A percentile compares a stretch with the other conserved stretches of the same genome.
phyloP scores from a whole-genome alignment of 176 grass and related monocot genomes.

The Aegilops sharonensis region DNA sequence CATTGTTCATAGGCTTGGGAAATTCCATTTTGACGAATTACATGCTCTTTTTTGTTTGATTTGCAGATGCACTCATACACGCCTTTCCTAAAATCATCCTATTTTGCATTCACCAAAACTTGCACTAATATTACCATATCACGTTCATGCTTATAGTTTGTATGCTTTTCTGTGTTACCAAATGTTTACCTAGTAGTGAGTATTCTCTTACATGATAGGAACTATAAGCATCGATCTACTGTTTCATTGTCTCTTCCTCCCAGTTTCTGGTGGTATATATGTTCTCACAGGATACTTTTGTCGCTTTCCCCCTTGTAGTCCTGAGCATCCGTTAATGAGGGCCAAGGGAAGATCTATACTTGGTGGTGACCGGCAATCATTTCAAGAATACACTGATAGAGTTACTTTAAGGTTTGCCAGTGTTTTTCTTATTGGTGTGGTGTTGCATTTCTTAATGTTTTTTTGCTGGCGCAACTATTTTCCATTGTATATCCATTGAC shows the following conservation, averaged over 20 bases:
- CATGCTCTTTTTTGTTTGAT: constrained; percentile 30
- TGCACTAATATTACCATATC: not conserved
- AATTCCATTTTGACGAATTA: not conserved
- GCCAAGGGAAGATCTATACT: constrained; percentile 87
- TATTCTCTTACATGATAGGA: constrained; percentile 17
- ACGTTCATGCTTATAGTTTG: constrained; percentile 16
- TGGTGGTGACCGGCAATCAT: constrained; percentile 74
- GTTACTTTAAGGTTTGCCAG: constrained; percentile 72
- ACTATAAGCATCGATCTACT: constrained; percentile 19
- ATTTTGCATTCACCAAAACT: constrained; percentile 17
- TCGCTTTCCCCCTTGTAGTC: constrained; percentile 60
- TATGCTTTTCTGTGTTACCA: constrained; percentile 19
- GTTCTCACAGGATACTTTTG: constrained; percentile 5
- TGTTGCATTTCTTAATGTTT: constrained; percentile 11
- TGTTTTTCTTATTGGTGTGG: not conserved
- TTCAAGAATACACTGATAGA: constrained; percentile 72
- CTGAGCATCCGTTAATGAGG: constrained; percentile 80
- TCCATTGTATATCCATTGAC: not conserved
- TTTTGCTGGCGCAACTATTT: constrained; percentile 13
- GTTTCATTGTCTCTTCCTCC: constrained; percentile 14
- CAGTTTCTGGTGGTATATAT: not conserved
- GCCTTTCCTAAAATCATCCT: constrained; percentile 11
- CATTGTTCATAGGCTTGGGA: constrained; percentile 20
- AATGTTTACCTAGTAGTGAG: not conserved
- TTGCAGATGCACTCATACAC: constrained; percentile 16